Evolutionary conservation across 805 yeast species (phyloP), one percentile per base, ranked within the genome.

Genomic region (Sungouiella blattae): DNA sequence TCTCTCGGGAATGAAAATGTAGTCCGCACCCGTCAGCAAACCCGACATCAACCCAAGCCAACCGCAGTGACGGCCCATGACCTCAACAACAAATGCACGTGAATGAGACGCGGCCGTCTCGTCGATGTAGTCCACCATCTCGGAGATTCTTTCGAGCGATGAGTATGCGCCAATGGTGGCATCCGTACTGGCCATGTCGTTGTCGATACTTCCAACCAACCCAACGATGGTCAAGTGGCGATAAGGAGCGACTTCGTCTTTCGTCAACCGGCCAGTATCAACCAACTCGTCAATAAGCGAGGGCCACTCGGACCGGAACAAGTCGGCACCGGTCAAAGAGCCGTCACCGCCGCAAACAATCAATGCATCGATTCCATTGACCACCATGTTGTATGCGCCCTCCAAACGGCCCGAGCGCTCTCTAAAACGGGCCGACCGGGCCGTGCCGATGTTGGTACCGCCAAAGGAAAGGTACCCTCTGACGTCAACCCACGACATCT

Each of bases 21-120:
- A 84, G 58, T 84, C 94, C 2, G 94, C 91, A 44, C 88, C 78
- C 11, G 87, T 78, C 11, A 87, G 75, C 40, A 84, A 70, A 45
- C 93, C 94, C 12, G 91, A 80, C 83, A 83, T 78, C 43, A 84
- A 64, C 1, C 85, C 91, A 44, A 84, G 69, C 94, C 94, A 84
- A 44, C 94, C 94, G 67, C 94, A 84, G 58, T 84, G 88, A 61
- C 94, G 73, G 41, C 94, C 94, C 94, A 84, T 84, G 13, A 84
- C 94, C 64, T 84, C 94, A 27, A 84, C 79, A 26, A 84, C 86
- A 52, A 84, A 84, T 4, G 91, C 93, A 55, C 94, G 67, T 20
- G 87, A 82, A 58, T 84, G 94, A 1, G 89, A 83, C 34, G 76
- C 75, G 16, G 94, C 94, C 16, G 94, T 84, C 16, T 89, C 87